phyloP scores from a whole-genome alignment of 805 yeast genomes.

The Yarrowia bubula region DNA sequence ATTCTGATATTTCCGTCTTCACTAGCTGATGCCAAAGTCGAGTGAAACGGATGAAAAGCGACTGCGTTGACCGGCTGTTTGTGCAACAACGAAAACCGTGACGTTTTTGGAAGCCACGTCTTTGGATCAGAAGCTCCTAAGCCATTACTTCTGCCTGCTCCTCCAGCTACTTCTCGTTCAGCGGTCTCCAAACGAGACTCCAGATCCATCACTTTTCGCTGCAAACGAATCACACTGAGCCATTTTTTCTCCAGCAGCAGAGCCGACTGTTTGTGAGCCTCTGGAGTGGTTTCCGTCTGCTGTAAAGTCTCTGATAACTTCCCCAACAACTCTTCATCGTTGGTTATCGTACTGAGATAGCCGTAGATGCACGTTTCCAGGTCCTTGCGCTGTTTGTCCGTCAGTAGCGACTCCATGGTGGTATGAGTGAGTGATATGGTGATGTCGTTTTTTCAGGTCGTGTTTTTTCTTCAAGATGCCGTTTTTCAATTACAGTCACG shows the following conservation, averaged over 20 bases:
- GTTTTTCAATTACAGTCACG: too few species aligned
- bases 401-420: constrained; percentile 38
- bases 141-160: constrained; percentile 30
- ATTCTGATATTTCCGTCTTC: constrained; percentile 69
- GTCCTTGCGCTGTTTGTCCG: constrained; percentile 47
- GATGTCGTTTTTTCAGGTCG: too few species aligned
- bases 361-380: constrained; percentile 47
- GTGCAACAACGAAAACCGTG: constrained; percentile 51
- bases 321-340: neutral
- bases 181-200: constrained; percentile 57
- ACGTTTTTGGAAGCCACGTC: constrained; percentile 62
- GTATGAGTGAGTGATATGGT: neutral
- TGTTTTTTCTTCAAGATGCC: too few species aligned
- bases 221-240: constrained; percentile 80
- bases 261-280: constrained; percentile 34
- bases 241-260: constrained; percentile 70
- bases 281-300: constrained; percentile 15
- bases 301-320: constrained; percentile 27
- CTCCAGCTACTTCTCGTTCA: constrained; percentile 41
- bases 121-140: constrained; percentile 34
- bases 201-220: constrained; percentile 63
- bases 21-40: constrained; percentile 62
- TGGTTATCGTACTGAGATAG: constrained; percentile 33
- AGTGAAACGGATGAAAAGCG: constrained; percentile 72
- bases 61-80: constrained; percentile 59